These are phyloP conservation scores for Phytophthora constricta DNA, from an alignment of 352 stramenopile genomes.

Conservation along the genomic window DNA sequence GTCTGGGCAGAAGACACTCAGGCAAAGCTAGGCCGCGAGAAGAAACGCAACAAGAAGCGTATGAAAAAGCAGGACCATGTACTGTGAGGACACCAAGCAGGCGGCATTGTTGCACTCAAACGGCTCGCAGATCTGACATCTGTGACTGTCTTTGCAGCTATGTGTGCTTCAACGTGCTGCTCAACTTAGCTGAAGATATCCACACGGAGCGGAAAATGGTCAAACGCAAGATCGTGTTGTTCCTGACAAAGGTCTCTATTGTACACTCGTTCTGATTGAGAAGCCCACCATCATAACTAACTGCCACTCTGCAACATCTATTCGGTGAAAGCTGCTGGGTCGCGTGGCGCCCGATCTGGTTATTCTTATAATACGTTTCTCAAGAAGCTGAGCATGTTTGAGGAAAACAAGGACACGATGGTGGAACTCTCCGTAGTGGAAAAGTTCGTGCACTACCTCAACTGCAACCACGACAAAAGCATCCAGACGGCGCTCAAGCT, in stretches of 20 bases:
- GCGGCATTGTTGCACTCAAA: background rate
- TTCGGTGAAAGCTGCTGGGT: conserved; percentile 74
- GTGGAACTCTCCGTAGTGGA: conserved; percentile 81
- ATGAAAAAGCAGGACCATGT: conserved; percentile 95
- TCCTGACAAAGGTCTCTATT: conserved; percentile 69
- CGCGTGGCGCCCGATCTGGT: conserved; percentile 88
- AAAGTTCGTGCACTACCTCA: conserved; percentile 80
- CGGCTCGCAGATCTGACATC: background rate
- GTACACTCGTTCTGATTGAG: background rate
- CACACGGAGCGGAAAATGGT: conserved; percentile 96
- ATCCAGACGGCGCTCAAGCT: conserved; percentile 88
- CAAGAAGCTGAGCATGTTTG: conserved; percentile 95
- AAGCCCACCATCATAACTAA: too few relatives aligned
- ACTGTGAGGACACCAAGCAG: conserved; percentile 53
- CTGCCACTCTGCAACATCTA: too few relatives aligned
- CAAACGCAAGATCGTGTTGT: conserved; percentile 89
- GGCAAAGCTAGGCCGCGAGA: conserved; percentile 78
- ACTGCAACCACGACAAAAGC: conserved; percentile 89
- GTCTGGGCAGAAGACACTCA: conserved; percentile 35
- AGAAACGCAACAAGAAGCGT: conserved; percentile 88
- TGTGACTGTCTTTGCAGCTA: conserved; percentile 38
- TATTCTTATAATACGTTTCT: conserved; percentile 93
- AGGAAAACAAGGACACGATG: conserved; percentile 95
- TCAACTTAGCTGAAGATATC: conserved; percentile 95
- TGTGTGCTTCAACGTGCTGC: conserved; percentile 93